Base-by-base conservation (phyloP, 2,329 filamentous ascomycete genomes). In the Fusarium sterilihyphosum region DNA sequence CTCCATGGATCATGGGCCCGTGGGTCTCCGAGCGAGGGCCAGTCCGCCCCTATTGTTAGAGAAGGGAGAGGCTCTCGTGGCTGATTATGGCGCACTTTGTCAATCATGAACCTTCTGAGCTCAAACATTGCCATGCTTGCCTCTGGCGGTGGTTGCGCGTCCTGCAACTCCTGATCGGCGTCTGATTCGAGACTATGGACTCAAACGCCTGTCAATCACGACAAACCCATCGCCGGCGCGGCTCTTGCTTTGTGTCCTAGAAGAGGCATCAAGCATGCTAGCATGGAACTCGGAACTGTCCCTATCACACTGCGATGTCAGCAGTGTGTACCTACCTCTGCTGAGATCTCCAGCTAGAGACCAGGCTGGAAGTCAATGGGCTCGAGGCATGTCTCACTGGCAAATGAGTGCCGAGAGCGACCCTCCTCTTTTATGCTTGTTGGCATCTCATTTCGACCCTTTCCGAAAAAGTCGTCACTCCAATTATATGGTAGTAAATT, bases 141-240 rank as follows among this genome's bases (percentile, higher is more conserved):
- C 29, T 46, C 44, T 31, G 31, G 62, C 26, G 50, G 44, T 74
- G 69, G 74, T 78, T 78, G 76, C 76, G 76, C 77, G 76, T 78
- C 76, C 76, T 73, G 70, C 29, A 73, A 74, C 72, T 75, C 73
- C 73, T 75, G 73, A 75, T 75, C 73, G 72, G 40, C 72, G 35
- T 44, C 47, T 57, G 54, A 74, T 61, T 71, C 58, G 57, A 54
- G 41, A 49, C 41, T 50, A 41, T 49, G 49, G 72, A 44, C 56
- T 69, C 56, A 65, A 57, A 47, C 60, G 71, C 60, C 53, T 70
- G 53, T 60, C 44, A 65, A 60, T 70, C 59, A 65, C 53, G 44
- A 60, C 71, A 24, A 58, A 49, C 49, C 37, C 22, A 46, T 43
- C 41, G 57, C 33, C n/a, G 41, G 43, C 43, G 58, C 66, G 70